phyloP scores from a whole-genome alignment of 1,139 yeast genomes.

The Kurtzmaniella natalensis region DNA sequence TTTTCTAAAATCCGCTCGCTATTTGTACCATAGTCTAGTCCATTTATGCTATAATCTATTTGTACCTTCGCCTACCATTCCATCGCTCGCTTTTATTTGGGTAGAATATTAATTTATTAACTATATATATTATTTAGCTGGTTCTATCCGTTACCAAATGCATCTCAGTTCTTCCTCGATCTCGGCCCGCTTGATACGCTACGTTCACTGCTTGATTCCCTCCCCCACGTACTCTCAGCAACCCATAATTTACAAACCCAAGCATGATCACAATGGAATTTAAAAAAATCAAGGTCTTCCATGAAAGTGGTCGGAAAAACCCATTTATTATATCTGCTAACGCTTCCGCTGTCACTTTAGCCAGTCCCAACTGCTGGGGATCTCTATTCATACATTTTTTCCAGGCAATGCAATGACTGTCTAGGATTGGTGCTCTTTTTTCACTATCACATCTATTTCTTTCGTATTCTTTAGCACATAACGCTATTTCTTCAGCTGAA shows the following conservation, averaged over 20 bases:
- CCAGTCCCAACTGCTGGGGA: constrained; percentile 73
- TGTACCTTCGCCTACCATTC: too few relatives aligned
- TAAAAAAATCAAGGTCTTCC: constrained; percentile 63
- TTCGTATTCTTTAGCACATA: constrained; percentile 66
- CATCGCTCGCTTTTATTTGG: too few relatives aligned
- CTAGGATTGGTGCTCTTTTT: constrained; percentile 66
- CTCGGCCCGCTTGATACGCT: too few relatives aligned
- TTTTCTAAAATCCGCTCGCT: too few relatives aligned
- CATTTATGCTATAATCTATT: too few relatives aligned
- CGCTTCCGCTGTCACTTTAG: constrained; percentile 75
- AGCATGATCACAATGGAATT: constrained; percentile 11
- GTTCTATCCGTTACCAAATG: too few relatives aligned
- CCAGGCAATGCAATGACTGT: constrained; percentile 70
- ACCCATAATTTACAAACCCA: constrained; percentile 4
- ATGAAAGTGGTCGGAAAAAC: constrained; percentile 67
- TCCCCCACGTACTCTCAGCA: constrained; percentile 4
- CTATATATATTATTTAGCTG: too few relatives aligned
- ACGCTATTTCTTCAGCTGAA: constrained; percentile 59
- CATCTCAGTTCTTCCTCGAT: too few relatives aligned
- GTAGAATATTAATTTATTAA: too few relatives aligned
- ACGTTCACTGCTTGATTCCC: too few relatives aligned
- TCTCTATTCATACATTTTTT: constrained; percentile 83
- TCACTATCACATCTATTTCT: constrained; percentile 58
- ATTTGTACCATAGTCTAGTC: too few relatives aligned
- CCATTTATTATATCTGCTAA: constrained; percentile 80